These are phyloP conservation scores for Singerocomus inundabilis DNA, from an alignment of 1,284 basidiomycete species.

Conservation along the genomic window DNA sequence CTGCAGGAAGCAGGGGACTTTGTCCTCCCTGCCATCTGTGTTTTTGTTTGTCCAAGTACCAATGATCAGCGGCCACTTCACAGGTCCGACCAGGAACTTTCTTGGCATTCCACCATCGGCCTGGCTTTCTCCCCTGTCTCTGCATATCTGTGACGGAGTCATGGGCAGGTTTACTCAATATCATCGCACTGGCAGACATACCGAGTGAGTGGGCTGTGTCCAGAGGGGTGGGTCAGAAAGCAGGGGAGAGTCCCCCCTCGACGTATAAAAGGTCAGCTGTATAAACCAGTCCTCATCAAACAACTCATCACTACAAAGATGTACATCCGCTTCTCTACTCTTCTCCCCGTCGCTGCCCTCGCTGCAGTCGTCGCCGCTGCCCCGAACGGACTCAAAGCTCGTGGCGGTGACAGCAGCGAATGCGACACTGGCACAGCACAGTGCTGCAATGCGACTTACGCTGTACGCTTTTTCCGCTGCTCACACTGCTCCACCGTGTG, in stretches of 20 bases:
- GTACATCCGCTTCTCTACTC: neutral
- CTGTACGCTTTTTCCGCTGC: neutral
- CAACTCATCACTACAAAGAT: neutral
- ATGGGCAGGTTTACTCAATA: neutral
- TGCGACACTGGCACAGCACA: slow-evolving; percentile 11
- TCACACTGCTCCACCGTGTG: neutral
- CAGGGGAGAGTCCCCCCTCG: no score
- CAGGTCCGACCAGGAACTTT: neutral
- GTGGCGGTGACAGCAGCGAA: neutral
- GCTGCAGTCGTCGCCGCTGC: neutral
- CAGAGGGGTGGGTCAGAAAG: no score
- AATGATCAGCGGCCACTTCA: neutral
- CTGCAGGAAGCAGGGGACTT: neutral
- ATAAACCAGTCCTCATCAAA: neutral
- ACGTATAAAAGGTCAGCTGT: neutral
- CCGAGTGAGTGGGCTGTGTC: no score
- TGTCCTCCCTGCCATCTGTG: neutral
- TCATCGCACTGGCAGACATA: no score
- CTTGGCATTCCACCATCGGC: neutral
- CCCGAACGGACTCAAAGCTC: neutral
- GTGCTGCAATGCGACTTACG: slow-evolving; percentile 1
- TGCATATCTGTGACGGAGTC: neutral
- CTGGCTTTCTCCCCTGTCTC: neutral
- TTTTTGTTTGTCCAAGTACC: neutral
- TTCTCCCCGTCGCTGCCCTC: neutral